Conservation (phyloP, 495 filamentous ascomycete species). For the Schizothecium vesticola region DNA sequence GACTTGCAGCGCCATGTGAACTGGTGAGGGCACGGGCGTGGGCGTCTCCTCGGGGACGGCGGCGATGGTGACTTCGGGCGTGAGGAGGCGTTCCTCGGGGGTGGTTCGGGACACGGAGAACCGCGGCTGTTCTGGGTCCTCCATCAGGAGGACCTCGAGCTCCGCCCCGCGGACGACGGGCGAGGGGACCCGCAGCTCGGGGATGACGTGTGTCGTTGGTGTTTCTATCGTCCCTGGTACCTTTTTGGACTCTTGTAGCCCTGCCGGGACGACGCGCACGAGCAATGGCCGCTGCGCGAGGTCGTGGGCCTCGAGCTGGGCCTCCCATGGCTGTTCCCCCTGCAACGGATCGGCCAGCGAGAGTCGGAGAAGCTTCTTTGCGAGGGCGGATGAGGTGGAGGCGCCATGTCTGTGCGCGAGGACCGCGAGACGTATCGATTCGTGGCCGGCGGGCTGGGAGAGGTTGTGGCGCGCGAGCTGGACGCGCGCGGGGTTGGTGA, state of each 20-base stretch:
- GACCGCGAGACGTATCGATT: conserved; percentile 66
- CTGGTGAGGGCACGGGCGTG: conserved; percentile 70
- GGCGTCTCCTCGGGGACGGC: conserved; percentile 52
- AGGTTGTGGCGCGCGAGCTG: conserved; percentile 76
- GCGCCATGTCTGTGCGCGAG: conserved; percentile 36
- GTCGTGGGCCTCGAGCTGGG: conserved; percentile 49
- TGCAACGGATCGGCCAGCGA: conserved; percentile 75
- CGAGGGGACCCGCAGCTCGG: conserved; percentile 57
- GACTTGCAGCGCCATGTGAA: conserved; percentile 76
- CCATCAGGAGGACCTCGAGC: conserved; percentile 73
- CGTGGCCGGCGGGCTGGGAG: conserved; percentile 53
- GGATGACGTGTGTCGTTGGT: conserved; percentile 32
- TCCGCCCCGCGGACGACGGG: conserved; percentile 60
- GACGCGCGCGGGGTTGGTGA: conserved; percentile 69
- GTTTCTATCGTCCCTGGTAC: conserved; percentile 20
- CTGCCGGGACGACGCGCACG: conserved; percentile 33
- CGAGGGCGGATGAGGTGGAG: conserved; percentile 32
- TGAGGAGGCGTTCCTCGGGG: conserved; percentile 56
- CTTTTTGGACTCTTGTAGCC: conserved; percentile 8
- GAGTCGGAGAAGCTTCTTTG: conserved; percentile 58
- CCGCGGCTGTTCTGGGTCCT: conserved; percentile 15
- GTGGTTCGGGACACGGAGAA: conserved; percentile 24
- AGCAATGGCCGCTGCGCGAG: conserved; percentile 37
- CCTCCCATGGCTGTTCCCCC: conserved; percentile 63
- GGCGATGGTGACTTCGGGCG: conserved; percentile 66